Percentiles rank a stretch among this genome's conserved stretches.
Conservation (phyloP, 2,329 filamentous ascomycete genomes). For the Sclerotinia glacialis region DNA sequence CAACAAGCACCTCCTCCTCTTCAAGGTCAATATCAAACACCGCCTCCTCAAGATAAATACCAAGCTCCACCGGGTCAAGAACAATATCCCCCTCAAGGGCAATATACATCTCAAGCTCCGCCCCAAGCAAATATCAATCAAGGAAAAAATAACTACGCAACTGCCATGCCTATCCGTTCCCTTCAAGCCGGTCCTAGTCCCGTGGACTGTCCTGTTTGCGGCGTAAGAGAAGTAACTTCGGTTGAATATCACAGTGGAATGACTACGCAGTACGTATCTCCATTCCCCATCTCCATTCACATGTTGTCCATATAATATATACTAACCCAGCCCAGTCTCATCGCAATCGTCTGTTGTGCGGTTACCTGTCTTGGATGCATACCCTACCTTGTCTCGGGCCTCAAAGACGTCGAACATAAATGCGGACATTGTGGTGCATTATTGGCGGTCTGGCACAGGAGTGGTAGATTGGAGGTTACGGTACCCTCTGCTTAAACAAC, state of each 20-base stretch:
- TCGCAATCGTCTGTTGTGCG: slow-evolving; percentile 29
- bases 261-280: slow-evolving; percentile 30
- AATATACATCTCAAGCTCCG: neutral
- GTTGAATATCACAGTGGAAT: slow-evolving; percentile 27
- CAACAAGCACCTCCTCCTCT: neutral
- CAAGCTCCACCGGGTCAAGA: neutral
- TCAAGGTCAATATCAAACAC: slow-evolving; percentile 9
- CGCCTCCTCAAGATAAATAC: slow-evolving; percentile 7
- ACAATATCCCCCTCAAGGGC: neutral
- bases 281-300: neutral
- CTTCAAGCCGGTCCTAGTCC: slow-evolving; percentile 26
- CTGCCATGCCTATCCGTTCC: slow-evolving; percentile 22
- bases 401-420: slow-evolving; percentile 47
- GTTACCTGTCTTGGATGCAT: slow-evolving; percentile 43
- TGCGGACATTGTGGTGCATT: slow-evolving; percentile 44
- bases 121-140: slow-evolving; percentile 15
- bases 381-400: slow-evolving; percentile 44
- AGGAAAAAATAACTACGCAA: slow-evolving; percentile 22
- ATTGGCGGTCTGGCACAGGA: slow-evolving; percentile 45
- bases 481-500: slow-evolving; percentile 4
- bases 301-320: neutral
- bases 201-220: slow-evolving; percentile 33
- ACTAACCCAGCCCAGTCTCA: slow-evolving; percentile 23
- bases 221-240: slow-evolving; percentile 28
- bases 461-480: slow-evolving; percentile 43